A percentile compares a stretch with the other conserved stretches of the same genome.
Evolutionary conservation across 2,329 filamentous ascomycete genomes (phyloP).

Genomic region (Aspergillus chevalieri): DNA sequence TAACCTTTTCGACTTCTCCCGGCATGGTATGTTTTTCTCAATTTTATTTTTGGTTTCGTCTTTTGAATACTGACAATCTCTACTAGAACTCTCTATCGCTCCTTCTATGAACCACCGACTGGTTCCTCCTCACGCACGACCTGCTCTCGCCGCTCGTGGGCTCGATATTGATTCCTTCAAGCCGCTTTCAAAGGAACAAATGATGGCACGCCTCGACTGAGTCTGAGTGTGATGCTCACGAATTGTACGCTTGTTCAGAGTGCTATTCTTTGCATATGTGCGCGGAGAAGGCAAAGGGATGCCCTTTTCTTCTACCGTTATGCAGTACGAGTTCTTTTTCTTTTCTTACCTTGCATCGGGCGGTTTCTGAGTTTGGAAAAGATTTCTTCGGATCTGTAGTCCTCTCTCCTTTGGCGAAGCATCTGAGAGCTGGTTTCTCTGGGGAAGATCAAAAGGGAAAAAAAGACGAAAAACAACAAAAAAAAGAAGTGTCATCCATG

Average conservation of each 20-base stretch:
- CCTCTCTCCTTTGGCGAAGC: conserved; percentile 18
- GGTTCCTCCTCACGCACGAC: conserved; percentile 74
- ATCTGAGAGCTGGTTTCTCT: conserved; percentile 20
- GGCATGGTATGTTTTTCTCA: conserved; percentile 66
- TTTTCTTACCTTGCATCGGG: conserved; percentile 26
- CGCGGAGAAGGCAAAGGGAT: conserved; percentile 13
- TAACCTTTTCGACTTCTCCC: conserved; percentile 84
- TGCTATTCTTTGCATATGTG: conserved; percentile 28
- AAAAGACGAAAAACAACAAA: conserved; percentile 5
- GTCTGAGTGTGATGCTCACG: conserved; percentile 30
- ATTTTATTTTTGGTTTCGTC: background rate
- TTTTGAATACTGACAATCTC: conserved; percentile 9
- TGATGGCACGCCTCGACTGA: conserved; percentile 98
- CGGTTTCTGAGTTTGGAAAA: conserved; percentile 25
- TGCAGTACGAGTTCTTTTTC: conserved; percentile 22
- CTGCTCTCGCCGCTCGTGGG: conserved; percentile 66
- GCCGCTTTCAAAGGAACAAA: conserved; percentile 85
- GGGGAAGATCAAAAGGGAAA: conserved; percentile 8
- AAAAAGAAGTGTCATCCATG: conserved; percentile 15
- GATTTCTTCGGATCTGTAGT: conserved; percentile 24
- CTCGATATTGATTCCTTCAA: conserved; percentile 92
- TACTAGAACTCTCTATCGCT: conserved; percentile 86
- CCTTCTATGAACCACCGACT: conserved; percentile 81
- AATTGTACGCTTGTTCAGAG: conserved; percentile 33
- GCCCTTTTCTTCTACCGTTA: conserved; percentile 15